A percentile compares a stretch with the other conserved stretches of the same genome.
Conservation (phyloP, 768 basidiomycete genomes). For the Arthromyces matolae region DNA sequence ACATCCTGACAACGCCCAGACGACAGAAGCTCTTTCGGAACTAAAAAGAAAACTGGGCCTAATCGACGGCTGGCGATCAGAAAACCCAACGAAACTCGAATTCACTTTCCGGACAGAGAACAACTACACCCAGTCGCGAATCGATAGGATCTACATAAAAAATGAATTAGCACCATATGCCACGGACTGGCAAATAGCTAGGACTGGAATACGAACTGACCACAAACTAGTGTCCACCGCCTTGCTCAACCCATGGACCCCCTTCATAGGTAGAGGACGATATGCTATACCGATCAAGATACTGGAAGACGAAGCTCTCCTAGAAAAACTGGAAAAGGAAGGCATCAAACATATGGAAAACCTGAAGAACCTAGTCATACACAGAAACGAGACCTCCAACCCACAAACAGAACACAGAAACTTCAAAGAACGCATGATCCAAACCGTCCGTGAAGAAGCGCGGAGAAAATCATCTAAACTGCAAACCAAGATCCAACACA, state of each 20-base stretch:
- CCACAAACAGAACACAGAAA: too few relatives aligned
- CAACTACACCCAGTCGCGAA: not conserved
- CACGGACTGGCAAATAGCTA: too few relatives aligned
- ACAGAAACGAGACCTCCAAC: not conserved
- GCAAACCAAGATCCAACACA: not conserved
- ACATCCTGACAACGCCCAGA: not conserved
- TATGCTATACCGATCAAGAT: too few relatives aligned
- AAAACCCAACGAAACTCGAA: too few relatives aligned
- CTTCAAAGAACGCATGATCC: too few relatives aligned
- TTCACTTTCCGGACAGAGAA: not conserved
- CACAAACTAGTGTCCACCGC: too few relatives aligned
- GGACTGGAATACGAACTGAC: too few relatives aligned
- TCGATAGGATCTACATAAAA: too few relatives aligned
- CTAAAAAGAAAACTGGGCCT: not conserved
- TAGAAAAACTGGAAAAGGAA: not conserved
- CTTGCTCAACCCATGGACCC: not conserved
- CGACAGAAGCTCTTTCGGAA: not conserved
- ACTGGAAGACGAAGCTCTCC: not conserved
- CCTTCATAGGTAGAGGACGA: too few relatives aligned
- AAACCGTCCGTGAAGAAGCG: not conserved
- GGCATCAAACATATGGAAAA: too few relatives aligned
- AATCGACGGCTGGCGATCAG: not conserved
- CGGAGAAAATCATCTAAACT: not conserved
- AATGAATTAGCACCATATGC: too few relatives aligned
- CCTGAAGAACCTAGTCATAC: not conserved